These are phyloP conservation scores for Talaromyces islandicus DNA, from an alignment of 2,329 filamentous ascomycete species.

Conservation along the genomic window DNA sequence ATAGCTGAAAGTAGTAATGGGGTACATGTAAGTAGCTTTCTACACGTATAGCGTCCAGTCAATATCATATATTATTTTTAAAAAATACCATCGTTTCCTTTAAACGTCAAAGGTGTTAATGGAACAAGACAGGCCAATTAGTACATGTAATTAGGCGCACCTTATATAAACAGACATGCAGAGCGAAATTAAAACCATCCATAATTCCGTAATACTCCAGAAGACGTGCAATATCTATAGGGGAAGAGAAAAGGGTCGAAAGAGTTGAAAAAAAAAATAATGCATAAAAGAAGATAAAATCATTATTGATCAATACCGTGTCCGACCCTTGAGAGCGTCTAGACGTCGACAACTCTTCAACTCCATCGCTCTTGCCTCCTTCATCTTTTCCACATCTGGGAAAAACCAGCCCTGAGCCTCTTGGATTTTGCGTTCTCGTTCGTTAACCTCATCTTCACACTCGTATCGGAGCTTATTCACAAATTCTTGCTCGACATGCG, in stretches of 20 bases:
- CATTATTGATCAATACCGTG: conserved; percentile 12
- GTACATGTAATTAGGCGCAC: neutral
- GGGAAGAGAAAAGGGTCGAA: conserved; percentile 6
- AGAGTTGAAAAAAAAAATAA: neutral
- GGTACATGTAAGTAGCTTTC: no score
- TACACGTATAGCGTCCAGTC: no score
- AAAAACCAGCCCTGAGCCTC: conserved; percentile 85
- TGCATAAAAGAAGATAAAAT: conserved; percentile 2
- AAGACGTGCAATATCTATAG: conserved; percentile 7
- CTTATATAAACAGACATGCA: neutral
- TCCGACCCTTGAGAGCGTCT: conserved; percentile 40
- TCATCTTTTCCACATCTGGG: conserved; percentile 72
- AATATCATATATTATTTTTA: no score
- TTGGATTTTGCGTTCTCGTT: conserved; percentile 62
- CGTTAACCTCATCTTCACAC: conserved; percentile 68
- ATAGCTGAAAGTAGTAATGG: no score
- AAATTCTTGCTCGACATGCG: conserved; percentile 67
- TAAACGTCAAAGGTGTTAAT: no score
- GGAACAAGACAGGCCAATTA: neutral
- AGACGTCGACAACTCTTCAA: conserved; percentile 56
- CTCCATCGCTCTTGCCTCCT: conserved; percentile 57
- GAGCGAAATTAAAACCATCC: conserved; percentile 2
- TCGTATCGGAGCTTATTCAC: conserved; percentile 60
- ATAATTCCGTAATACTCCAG: conserved; percentile 4
- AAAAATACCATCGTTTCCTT: no score